Evolutionary conservation across 139 green algal genomes (phyloP).

Genomic region (Tetradesmus obliquus): DNA sequence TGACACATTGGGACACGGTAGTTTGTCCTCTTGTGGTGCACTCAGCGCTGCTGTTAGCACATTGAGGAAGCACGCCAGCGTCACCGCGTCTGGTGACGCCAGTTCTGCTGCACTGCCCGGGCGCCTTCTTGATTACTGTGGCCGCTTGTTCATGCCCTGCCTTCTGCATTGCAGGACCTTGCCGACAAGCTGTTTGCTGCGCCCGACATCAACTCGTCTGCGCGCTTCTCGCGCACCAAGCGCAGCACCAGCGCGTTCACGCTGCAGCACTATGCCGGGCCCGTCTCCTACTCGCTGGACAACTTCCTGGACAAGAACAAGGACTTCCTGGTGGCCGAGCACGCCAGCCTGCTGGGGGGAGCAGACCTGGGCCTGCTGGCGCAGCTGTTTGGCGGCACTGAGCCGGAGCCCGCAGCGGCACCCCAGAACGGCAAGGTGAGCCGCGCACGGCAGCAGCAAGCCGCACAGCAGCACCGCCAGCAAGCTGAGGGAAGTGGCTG

Average conservation of each 20-base stretch:
- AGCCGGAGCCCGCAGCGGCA: neutral
- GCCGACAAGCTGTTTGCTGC: constrained; percentile 86
- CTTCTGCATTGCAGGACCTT: constrained; percentile 68
- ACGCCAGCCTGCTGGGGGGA: constrained; percentile 86
- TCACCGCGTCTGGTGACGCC: too few species aligned
- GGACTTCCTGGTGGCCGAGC: constrained; percentile 98
- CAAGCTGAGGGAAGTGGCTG: neutral
- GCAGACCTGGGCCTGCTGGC: constrained; percentile 72
- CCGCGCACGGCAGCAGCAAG: neutral
- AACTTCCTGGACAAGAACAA: constrained; percentile 60
- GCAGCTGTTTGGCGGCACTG: constrained; percentile 52
- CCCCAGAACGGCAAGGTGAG: constrained; percentile 24
- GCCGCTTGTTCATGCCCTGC: neutral
- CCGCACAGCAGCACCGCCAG: neutral
- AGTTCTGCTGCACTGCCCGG: too few species aligned
- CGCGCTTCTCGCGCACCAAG: constrained; percentile 93
- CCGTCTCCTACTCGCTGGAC: constrained; percentile 76
- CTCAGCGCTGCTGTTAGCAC: too few species aligned
- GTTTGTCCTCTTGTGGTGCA: too few species aligned
- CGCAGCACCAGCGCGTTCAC: constrained; percentile 87
- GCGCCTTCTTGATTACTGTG: too few species aligned
- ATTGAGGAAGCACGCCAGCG: too few species aligned
- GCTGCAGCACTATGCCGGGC: constrained; percentile 95
- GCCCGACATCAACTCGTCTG: constrained; percentile 56
- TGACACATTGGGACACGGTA: too few species aligned